A percentile compares a stretch with the other conserved stretches of the same genome.
Evolutionary conservation across 208 protist genomes (phyloP).

Genomic region (Leishmania turanica): DNA sequence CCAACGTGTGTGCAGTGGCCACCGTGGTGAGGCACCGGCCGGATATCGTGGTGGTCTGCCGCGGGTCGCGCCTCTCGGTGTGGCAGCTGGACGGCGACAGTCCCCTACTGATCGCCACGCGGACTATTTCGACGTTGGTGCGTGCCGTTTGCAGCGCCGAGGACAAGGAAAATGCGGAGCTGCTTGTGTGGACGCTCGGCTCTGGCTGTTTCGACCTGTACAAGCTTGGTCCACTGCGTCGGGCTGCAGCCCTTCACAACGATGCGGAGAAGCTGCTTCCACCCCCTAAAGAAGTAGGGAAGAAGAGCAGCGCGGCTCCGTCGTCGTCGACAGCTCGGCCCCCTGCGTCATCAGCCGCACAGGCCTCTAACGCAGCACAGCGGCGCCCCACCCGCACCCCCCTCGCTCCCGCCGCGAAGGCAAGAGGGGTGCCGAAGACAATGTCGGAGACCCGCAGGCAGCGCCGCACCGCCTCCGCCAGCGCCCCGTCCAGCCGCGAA

Average conservation of each 20-base stretch:
- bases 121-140: neutral
- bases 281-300: neutral
- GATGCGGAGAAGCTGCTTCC: conserved; percentile 9
- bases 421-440: neutral
- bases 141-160: conserved; percentile 8
- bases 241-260: neutral
- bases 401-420: conserved; percentile 5
- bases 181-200: conserved; percentile 15
- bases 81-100: conserved; percentile 26
- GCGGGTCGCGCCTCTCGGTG: conserved; percentile 2
- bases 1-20: neutral
- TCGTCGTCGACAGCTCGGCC: neutral
- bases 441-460: conserved; percentile 13
- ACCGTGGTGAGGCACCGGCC: conserved; percentile 15
- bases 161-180: conserved; percentile 2
- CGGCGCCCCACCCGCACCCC: conserved; percentile 13
- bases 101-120: conserved; percentile 5
- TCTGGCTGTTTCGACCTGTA: neutral
- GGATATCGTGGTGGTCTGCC: conserved; percentile 19
- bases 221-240: neutral
- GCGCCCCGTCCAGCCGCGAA: conserved; percentile 57
- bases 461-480: conserved; percentile 49
- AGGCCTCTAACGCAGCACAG: neutral
- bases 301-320: neutral
- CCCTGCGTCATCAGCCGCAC: neutral